A percentile compares a stretch with the other conserved stretches of the same genome.
Evolutionary conservation across 805 yeast genomes (phyloP).

Genomic region (Candida silvatica): DNA sequence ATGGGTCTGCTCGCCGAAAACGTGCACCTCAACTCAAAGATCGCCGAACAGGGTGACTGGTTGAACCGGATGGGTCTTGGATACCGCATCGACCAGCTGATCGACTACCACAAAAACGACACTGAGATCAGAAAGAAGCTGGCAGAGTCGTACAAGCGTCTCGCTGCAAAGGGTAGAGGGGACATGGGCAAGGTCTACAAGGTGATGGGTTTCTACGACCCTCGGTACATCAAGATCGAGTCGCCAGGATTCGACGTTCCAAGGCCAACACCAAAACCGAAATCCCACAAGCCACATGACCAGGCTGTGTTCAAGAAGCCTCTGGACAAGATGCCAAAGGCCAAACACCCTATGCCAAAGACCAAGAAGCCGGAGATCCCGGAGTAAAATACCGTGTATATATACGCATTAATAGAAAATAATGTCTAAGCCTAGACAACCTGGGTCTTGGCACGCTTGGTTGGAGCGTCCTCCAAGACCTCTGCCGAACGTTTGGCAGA

Average conservation of each 20-base stretch:
- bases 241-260: conserved; percentile 49
- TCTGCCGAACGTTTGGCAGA: not conserved
- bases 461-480: not conserved
- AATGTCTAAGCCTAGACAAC: too few relatives aligned
- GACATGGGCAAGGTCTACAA: conserved; percentile 77
- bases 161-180: conserved; percentile 50
- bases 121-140: conserved; percentile 42
- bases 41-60: conserved; percentile 68
- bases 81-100: conserved; percentile 53
- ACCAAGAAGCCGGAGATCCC: too few relatives aligned
- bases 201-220: conserved; percentile 43
- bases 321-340: too few relatives aligned
- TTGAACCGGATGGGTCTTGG: conserved; percentile 69
- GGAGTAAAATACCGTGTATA: too few relatives aligned
- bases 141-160: conserved; percentile 47
- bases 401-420: too few relatives aligned
- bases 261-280: not conserved
- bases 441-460: not conserved
- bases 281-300: too few relatives aligned
- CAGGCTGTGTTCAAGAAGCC: too few relatives aligned
- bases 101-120: conserved; percentile 28
- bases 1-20: conserved; percentile 23
- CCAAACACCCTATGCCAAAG: too few relatives aligned
- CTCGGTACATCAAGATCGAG: conserved; percentile 29
- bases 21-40: conserved; percentile 14